Percentiles rank a stretch among this genome's conserved stretches.
Evolutionary conservation across 2,329 filamentous ascomycete genomes (phyloP).

Genomic region (Verticillium nubilum): DNA sequence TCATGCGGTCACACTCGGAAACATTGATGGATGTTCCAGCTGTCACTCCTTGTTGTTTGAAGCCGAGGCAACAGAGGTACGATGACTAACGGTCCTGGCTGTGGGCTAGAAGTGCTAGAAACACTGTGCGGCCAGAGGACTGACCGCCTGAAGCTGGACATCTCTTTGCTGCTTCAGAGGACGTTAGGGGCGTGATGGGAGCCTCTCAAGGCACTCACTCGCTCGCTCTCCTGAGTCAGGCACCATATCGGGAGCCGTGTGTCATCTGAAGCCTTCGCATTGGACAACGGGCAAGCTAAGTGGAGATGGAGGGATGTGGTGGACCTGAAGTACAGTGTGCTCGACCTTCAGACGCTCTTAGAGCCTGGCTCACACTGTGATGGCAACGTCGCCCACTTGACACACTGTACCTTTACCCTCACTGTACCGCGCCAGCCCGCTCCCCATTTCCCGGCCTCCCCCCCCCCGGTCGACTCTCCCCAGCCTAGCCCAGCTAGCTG

Average conservation of each 20-base stretch:
- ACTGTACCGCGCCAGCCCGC: neutral
- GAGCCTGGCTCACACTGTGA: neutral
- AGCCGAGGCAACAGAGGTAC: neutral
- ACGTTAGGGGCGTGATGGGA: neutral
- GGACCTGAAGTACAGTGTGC: neutral
- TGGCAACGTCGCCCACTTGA: neutral
- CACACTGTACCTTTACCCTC: neutral
- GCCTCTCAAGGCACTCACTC: neutral
- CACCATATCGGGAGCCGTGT: neutral
- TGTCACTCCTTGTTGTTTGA: neutral
- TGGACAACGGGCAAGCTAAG: neutral
- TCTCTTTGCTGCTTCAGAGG: neutral
- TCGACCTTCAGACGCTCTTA: neutral
- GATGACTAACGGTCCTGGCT: neutral
- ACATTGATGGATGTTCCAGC: neutral
- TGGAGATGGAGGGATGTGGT: neutral
- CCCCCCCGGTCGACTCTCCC: neutral
- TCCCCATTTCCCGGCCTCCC: neutral
- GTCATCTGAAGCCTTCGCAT: neutral
- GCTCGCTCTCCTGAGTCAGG: neutral
- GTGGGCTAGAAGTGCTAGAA: neutral
- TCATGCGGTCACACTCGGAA: neutral
- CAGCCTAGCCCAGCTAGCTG: neutral
- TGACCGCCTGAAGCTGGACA: neutral
- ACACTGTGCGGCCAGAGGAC: neutral